phyloP scores from a whole-genome alignment of 129 eudicot species.

The Flaveria sonorensis region DNA sequence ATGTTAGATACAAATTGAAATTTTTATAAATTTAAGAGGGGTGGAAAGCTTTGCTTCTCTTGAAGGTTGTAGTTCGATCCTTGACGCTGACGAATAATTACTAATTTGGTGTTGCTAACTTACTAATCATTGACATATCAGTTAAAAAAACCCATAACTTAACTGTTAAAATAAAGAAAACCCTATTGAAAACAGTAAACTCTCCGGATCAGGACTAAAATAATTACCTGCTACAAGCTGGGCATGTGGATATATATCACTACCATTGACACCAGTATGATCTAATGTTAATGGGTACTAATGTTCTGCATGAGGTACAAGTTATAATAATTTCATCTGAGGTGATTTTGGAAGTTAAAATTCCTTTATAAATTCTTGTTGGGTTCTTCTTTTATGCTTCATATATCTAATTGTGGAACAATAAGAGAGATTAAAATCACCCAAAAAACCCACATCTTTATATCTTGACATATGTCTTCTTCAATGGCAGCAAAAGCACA shows the following conservation, averaged over 20 bases:
- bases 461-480: constrained; percentile 35
- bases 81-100: too few species aligned
- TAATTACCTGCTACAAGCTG: constrained; percentile 28
- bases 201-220: constrained; percentile 6
- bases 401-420: constrained; percentile 26
- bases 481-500: constrained; percentile 44
- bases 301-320: constrained; percentile 23
- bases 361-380: constrained; percentile 7
- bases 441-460: constrained; percentile 31
- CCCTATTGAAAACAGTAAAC: background rate
- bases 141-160: background rate
- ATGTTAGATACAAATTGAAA: background rate
- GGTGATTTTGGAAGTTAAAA: constrained; percentile 5
- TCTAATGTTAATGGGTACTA: constrained; percentile 20
- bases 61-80: too few species aligned
- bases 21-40: background rate
- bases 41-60: too few species aligned
- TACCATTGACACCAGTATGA: background rate
- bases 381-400: constrained; percentile 25
- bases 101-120: too few species aligned
- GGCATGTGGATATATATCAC: constrained; percentile 20
- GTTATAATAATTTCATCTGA: background rate
- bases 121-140: too few species aligned
- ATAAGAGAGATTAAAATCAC: constrained; percentile 9
- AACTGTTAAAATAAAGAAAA: background rate